phyloP scores from a whole-genome alignment of 164 flowering plant genomes.

The Warburgia ugandensis region DNA sequence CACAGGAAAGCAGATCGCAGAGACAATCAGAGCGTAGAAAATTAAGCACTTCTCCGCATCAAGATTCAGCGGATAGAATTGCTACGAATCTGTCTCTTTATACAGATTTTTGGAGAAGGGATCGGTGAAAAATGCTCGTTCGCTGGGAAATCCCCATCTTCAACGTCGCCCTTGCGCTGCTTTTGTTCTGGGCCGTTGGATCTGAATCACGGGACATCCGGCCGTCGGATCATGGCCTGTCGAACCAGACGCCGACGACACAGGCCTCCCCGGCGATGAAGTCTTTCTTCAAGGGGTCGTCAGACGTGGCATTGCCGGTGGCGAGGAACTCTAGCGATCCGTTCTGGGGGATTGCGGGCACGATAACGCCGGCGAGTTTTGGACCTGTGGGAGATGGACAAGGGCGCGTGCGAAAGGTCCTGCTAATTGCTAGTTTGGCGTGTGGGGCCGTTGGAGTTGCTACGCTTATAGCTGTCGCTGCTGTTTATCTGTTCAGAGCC shows the following conservation, averaged over 20 bases:
- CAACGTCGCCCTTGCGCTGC: neutral
- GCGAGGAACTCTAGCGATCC: constrained; percentile 4
- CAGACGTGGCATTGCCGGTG: neutral
- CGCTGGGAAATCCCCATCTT: neutral
- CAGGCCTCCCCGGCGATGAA: constrained; percentile 2
- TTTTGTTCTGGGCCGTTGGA: neutral
- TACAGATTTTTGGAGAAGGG: too few relatives aligned
- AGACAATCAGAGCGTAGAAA: too few relatives aligned
- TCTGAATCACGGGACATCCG: constrained; percentile 6
- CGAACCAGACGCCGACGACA: neutral
- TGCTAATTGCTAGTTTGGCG: constrained; percentile 5
- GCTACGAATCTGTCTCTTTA: too few relatives aligned
- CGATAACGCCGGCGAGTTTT: constrained; percentile 2
- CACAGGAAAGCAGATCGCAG: too few relatives aligned
- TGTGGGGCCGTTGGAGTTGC: constrained; percentile 2
- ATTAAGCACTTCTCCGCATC: too few relatives aligned
- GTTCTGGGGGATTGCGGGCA: neutral
- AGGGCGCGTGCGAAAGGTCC: constrained; percentile 1
- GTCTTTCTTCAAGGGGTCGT: constrained; percentile 5
- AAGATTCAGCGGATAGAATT: too few relatives aligned
- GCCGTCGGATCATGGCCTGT: constrained; percentile 4
- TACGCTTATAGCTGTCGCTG: neutral
- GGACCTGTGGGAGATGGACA: neutral
- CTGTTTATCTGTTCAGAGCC: neutral
- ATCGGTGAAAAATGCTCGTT: too few relatives aligned